phyloP scores from a whole-genome alignment of 2,329 filamentous ascomycete genomes.

The Hypoxylon sp. region DNA sequence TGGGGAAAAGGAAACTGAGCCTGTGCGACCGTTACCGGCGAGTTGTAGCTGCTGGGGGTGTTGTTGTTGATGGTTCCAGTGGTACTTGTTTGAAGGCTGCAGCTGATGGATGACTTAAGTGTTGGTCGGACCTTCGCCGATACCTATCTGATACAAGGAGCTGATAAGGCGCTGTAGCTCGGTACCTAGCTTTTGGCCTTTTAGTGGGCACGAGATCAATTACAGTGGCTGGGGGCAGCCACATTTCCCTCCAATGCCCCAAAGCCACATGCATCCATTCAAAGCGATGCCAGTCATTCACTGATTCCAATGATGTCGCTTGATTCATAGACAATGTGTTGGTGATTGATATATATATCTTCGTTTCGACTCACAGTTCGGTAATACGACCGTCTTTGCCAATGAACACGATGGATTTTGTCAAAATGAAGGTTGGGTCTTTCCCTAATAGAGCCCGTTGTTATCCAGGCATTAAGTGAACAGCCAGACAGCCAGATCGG shows the following conservation, averaged over 20 bases:
- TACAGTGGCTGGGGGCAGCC: conserved; percentile 33
- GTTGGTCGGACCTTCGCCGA: conserved; percentile 34
- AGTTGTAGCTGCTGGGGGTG: conserved; percentile 21
- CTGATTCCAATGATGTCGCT: conserved; percentile 1
- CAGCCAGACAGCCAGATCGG: neutral
- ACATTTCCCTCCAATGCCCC: conserved; percentile 22
- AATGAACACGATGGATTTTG: neutral
- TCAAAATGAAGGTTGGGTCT: neutral
- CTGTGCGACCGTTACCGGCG: conserved; percentile 17
- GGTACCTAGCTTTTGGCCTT: no score
- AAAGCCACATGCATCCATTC: conserved; percentile 26
- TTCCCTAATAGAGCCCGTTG: neutral
- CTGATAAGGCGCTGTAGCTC: conserved; percentile 35
- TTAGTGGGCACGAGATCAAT: conserved; percentile 36
- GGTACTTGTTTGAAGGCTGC: conserved; percentile 25
- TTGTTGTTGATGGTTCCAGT: conserved; percentile 27
- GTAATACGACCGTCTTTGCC: neutral
- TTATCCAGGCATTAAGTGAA: neutral
- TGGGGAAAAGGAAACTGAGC: conserved; percentile 2
- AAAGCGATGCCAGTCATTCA: neutral
- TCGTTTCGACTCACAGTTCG: neutral
- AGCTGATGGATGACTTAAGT: conserved; percentile 16
- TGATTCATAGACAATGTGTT: neutral
- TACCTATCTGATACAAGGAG: conserved; percentile 34
- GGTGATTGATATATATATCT: neutral